A percentile compares a stretch with the other conserved stretches of the same genome.
Evolutionary conservation across 2,329 filamentous ascomycete species (phyloP).

Genomic region (Alternaria metachromatica): DNA sequence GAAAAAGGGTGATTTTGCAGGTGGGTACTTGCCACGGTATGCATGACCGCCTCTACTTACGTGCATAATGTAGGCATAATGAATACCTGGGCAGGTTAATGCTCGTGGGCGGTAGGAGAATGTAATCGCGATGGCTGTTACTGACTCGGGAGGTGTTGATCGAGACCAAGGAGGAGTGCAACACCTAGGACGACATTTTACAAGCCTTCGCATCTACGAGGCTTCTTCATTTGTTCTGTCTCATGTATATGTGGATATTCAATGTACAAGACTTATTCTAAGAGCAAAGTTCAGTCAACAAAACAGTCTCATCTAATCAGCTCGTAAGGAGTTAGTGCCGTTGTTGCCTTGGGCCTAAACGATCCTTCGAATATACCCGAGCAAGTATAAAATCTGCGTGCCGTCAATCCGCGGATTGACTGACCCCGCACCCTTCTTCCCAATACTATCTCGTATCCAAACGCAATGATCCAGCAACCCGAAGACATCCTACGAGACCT

Average conservation of each 20-base stretch:
- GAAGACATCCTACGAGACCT: background rate
- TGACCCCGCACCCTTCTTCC: background rate
- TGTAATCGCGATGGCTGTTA: background rate
- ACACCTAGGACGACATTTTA: background rate
- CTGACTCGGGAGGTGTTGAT: background rate
- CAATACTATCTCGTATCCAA: background rate
- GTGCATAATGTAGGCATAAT: background rate
- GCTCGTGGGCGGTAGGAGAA: too few species aligned
- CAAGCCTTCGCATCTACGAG: background rate
- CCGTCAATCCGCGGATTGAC: too few species aligned
- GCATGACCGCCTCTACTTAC: background rate
- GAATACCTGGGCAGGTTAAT: background rate
- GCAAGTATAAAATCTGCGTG: background rate
- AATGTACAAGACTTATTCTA: background rate
- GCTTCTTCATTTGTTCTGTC: background rate
- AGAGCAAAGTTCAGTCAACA: too few species aligned
- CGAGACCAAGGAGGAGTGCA: background rate
- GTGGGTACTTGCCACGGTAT: background rate
- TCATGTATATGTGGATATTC: background rate
- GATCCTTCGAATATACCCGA: background rate
- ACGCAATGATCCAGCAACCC: background rate
- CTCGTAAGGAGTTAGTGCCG: background rate
- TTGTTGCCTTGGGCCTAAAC: background rate
- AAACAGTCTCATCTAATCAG: background rate
- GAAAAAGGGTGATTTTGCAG: background rate